Base-by-base conservation (phyloP, 164 flowering plant species). In the Liquidambar formosana region DNA sequence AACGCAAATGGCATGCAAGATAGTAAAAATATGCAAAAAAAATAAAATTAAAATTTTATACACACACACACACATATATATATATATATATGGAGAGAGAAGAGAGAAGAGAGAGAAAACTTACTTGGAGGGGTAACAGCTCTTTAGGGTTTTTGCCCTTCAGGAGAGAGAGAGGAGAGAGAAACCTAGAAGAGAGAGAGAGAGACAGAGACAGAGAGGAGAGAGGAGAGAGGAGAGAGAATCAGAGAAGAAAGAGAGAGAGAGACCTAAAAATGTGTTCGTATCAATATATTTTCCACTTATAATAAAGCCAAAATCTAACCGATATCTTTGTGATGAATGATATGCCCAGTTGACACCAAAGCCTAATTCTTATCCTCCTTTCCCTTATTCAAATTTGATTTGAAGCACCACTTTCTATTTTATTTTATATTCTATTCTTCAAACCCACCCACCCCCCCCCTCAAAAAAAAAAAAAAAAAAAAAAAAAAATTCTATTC, bases 111-210 rank as follows among this genome's bases (percentile, higher is more conserved):
- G 10, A 49, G 28, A 57, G 63, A 51, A 11, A 28, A n/a, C n/a
- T n/a, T n/a, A n/a, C n/a, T n/a, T n/a, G n/a, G n/a, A n/a, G n/a
- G n/a, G n/a, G n/a, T n/a, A n/a, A n/a, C n/a, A n/a, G n/a, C n/a
- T n/a, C n/a, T n/a, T n/a, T n/a, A n/a, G n/a, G n/a, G n/a, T n/a
- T n/a, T n/a, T n/a, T n/a, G n/a, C n/a, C n/a, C n/a, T n/a, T n/a
- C n/a, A n/a, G n/a, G n/a, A n/a, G n/a, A n/a, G n/a, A n/a, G n/a
- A n/a, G n/a, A 25, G 64, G 79, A 80, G 79, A 80, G 84, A 81
- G 84, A 79, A 74, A 79, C 59, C 71, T 73, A 41, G 45, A 57
- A 66, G 71, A 64, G 72, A 72, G 77, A 64, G 63, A 71, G 53
- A n/a, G 65, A 43, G 51, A 67, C 33, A 57, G 63, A 72, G 41